Evolutionary conservation across 495 filamentous ascomycete genomes (phyloP), one percentile per base, ranked within the genome.

Genomic region (Physcia stellaris): DNA sequence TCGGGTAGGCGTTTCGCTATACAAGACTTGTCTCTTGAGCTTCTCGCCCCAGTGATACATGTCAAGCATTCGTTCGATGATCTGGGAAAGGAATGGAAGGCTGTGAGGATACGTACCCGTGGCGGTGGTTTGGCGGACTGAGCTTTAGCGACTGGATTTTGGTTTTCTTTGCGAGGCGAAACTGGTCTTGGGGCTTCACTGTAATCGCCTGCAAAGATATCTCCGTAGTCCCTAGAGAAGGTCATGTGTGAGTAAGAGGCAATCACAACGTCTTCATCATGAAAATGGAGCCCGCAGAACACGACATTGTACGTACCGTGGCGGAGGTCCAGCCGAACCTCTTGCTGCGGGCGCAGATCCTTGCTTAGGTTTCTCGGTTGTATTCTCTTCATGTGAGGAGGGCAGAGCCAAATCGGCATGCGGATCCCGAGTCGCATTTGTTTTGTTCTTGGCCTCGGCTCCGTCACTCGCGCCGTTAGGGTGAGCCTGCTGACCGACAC

Each of bases 381-480:
- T 63, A 56, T 35, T 82, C 72, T 41, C 71, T n/a, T n/a, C n/a
- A n/a, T n/a, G 74, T 28, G 77, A 63, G 6, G 66, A 64, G 53
- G 85, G 86, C 17, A 87, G 68, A 6, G 76, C 71, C 10, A 88
- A 73, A 11, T 79, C 82, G 1, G 85, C 75, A 50, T 93, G 80
- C 1, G 86, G 85, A 48, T 78, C 74, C 38, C 65, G 63, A 37
- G 67, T 75, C 35, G 63, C 55, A 48, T 63, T 67, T 42, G 64
- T 70, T 15, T 58, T 63, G 0, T n/a, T n/a, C n/a, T n/a, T n/a
- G n/a, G n/a, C n/a, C n/a, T n/a, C n/a, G n/a, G n/a, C n/a, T n/a
- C n/a, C n/a, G n/a, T n/a, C n/a, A n/a, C n/a, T n/a, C n/a, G n/a
- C n/a, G n/a, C n/a, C n/a, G n/a, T n/a, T n/a, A n/a, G n/a, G n/a